Conservation (phyloP, 1,139 yeast genomes). For the Suhomyces kunorum region DNA sequence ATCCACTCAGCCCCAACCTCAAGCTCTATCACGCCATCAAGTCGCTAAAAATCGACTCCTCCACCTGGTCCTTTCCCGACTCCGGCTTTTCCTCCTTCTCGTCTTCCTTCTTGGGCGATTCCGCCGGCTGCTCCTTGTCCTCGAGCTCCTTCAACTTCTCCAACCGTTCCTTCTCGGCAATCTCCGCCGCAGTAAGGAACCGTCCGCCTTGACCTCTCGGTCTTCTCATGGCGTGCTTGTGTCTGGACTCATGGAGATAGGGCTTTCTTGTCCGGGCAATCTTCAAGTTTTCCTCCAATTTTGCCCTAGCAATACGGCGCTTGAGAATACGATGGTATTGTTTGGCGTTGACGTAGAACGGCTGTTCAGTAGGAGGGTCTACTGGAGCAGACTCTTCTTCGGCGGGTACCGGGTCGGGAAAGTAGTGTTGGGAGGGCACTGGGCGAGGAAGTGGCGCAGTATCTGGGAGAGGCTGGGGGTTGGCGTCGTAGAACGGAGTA, state of each 20-base stretch:
- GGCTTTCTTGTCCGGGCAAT: conserved; percentile 92
- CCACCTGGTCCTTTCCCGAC: conserved; percentile 5
- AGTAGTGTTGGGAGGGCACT: conserved; percentile 14
- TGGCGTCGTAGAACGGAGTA: conserved; percentile 18
- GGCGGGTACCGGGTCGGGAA: conserved; percentile 12
- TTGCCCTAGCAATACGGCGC: conserved; percentile 91
- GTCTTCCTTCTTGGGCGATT: neutral
- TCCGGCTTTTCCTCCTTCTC: conserved; percentile 6
- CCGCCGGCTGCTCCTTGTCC: conserved; percentile 20
- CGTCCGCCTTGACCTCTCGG: conserved; percentile 99
- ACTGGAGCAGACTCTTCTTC: conserved; percentile 8
- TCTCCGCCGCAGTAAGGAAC: conserved; percentile 94
- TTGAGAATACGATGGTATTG: conserved; percentile 94
- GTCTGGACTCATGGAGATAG: conserved; percentile 94
- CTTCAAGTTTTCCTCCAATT: conserved; percentile 82
- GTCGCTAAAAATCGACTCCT: conserved; percentile 5
- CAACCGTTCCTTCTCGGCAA: conserved; percentile 74
- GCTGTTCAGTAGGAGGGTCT: conserved; percentile 61
- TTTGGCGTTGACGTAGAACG: conserved; percentile 95
- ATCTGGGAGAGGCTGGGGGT: conserved; percentile 11
- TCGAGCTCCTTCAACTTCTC: conserved; percentile 50
- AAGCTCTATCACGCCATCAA: conserved; percentile 2
- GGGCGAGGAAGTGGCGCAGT: conserved; percentile 7
- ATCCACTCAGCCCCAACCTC: no score
- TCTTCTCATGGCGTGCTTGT: conserved; percentile 98